A percentile compares a stretch with the other conserved stretches of the same genome.
Conservation (phyloP, 2,329 filamentous ascomycete species). For the Xylaria sp. region DNA sequence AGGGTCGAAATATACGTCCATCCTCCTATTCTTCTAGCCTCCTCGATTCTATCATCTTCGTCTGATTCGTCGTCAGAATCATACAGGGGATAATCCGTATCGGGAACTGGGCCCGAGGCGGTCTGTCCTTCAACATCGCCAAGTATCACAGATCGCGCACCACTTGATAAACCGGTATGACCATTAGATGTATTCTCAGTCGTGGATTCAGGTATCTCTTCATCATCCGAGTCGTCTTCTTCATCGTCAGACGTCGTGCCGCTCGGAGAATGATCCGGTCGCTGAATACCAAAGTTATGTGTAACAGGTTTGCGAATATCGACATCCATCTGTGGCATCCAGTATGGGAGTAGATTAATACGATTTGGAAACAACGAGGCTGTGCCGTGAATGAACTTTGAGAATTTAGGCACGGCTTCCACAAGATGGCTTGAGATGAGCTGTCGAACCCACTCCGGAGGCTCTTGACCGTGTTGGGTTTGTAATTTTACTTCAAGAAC, state of each 20-base stretch:
- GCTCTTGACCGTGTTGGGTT: slow-evolving; percentile 93
- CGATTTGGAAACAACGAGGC: slow-evolving; percentile 86
- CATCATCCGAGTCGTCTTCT: slow-evolving; percentile 75
- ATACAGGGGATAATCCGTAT: slow-evolving; percentile 85
- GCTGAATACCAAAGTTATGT: slow-evolving; percentile 89
- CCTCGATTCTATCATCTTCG: slow-evolving; percentile 77
- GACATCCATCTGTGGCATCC: slow-evolving; percentile 98
- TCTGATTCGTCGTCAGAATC: slow-evolving; percentile 89
- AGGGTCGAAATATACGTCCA: slow-evolving; percentile 77
- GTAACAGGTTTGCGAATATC: slow-evolving; percentile 94
- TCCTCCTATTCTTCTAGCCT: slow-evolving; percentile 79
- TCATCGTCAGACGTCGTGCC: slow-evolving; percentile 83
- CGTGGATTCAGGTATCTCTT: slow-evolving; percentile 53
- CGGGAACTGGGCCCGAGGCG: slow-evolving; percentile 64
- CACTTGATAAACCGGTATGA: slow-evolving; percentile 37
- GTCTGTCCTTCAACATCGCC: slow-evolving; percentile 86
- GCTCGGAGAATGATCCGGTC: slow-evolving; percentile 77
- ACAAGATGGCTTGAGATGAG: slow-evolving; percentile 93
- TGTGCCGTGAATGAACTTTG: slow-evolving; percentile 97
- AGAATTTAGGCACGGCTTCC: slow-evolving; percentile 99
- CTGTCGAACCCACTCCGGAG: slow-evolving; percentile 95
- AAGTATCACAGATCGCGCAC: slow-evolving; percentile 37
- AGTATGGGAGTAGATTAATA: slow-evolving; percentile 92
- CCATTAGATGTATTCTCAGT: slow-evolving; percentile 28
- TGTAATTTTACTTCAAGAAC: slow-evolving; percentile 97